These are phyloP conservation scores for Lactarius hengduanensis DNA, from an alignment of 768 basidiomycete species.

Conservation along the genomic window DNA sequence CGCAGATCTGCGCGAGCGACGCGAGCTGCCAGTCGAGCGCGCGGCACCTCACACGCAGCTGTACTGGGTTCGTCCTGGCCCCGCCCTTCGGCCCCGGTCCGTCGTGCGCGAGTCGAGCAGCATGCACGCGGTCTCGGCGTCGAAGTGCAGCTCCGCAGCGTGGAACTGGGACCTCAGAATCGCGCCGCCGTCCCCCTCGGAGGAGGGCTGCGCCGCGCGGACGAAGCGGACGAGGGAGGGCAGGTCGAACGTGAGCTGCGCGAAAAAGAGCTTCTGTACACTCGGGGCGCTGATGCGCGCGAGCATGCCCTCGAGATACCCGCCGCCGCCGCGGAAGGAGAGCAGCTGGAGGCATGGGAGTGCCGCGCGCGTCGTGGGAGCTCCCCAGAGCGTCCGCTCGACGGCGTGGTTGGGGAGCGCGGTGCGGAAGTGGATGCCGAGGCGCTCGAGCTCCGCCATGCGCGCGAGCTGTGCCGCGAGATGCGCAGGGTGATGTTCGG, in stretches of 20 bases:
- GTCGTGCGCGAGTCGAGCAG: too few relatives aligned
- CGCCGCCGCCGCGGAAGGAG: background rate
- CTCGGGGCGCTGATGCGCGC: too few relatives aligned
- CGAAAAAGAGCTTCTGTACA: background rate
- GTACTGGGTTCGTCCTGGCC: background rate
- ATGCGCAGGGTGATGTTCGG: background rate
- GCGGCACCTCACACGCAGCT: background rate
- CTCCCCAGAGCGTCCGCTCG: background rate
- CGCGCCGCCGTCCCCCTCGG: too few relatives aligned
- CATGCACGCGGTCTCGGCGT: too few relatives aligned
- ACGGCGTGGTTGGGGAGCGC: background rate
- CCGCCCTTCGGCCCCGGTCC: too few relatives aligned
- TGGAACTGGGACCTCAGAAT: too few relatives aligned
- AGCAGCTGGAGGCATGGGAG: background rate
- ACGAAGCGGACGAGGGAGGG: background rate
- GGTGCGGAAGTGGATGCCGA: slow-evolving; percentile 1
- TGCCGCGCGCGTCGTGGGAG: background rate
- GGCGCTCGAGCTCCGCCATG: slow-evolving; percentile 4
- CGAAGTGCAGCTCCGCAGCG: too few relatives aligned
- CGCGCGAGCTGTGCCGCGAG: background rate
- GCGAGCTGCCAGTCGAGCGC: background rate
- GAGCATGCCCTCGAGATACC: too few relatives aligned
- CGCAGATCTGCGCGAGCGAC: background rate
- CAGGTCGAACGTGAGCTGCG: slow-evolving; percentile 3
- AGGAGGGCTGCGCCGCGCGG: too few relatives aligned